These are phyloP conservation scores for Cladorrhinum sp. DNA, from an alignment of 2,329 filamentous ascomycete species.

Conservation along the genomic window DNA sequence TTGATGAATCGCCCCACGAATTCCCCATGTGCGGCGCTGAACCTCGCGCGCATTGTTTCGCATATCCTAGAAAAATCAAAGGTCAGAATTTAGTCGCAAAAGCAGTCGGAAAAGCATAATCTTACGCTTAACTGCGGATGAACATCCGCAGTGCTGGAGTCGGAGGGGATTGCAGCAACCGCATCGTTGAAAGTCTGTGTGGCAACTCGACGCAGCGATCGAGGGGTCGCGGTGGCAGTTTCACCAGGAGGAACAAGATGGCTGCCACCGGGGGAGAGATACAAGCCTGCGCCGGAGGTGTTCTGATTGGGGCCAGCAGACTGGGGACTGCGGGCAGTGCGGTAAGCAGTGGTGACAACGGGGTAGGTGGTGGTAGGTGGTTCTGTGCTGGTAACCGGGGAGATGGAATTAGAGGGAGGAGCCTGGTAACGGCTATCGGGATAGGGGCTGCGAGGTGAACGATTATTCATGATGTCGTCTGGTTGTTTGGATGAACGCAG, in stretches of 20 bases:
- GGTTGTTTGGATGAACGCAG: not conserved
- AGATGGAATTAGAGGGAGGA: no score
- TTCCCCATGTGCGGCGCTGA: conserved; percentile 16
- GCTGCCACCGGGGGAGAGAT: not conserved
- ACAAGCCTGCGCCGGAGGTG: not conserved
- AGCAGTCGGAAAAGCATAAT: not conserved
- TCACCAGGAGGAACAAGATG: no score
- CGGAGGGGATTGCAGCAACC: not conserved
- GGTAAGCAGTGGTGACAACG: not conserved
- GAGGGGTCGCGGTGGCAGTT: not conserved
- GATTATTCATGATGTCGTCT: not conserved
- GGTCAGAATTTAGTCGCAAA: conserved; percentile 1
- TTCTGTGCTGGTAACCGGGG: no score
- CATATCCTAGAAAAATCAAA: conserved; percentile 2
- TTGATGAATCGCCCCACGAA: conserved; percentile 7
- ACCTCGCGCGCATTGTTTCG: conserved; percentile 6
- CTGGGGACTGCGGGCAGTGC: not conserved
- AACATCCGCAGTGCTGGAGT: not conserved
- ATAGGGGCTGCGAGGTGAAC: not conserved
- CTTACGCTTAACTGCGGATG: not conserved
- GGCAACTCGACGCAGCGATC: not conserved
- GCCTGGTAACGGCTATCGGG: no score
- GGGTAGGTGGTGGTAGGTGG: not conserved
- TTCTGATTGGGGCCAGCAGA: not conserved
- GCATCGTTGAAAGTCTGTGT: not conserved